phyloP scores from a whole-genome alignment of 1,284 basidiomycete genomes.

The Grifola frondosa region DNA sequence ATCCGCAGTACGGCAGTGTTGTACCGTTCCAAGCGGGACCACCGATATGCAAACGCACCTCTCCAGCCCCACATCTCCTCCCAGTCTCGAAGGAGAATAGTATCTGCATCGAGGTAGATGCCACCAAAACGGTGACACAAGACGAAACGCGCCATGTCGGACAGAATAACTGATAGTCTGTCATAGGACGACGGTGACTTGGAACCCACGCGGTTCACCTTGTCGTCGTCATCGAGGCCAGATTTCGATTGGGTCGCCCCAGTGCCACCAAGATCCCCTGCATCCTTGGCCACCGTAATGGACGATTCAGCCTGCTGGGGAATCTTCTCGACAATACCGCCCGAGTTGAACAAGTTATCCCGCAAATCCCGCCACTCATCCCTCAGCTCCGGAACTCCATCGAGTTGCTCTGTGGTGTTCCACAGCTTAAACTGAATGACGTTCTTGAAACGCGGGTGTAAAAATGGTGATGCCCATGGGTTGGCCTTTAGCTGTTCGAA shows the following conservation, averaged over 20 bases:
- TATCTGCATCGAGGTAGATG: slow-evolving; percentile 71
- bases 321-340: slow-evolving; percentile 54
- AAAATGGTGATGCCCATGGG: slow-evolving; percentile 69
- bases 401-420: slow-evolving; percentile 76
- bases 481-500: slow-evolving; percentile 56
- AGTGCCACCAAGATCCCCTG: slow-evolving; percentile 13
- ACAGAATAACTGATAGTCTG: slow-evolving; percentile 62
- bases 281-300: slow-evolving; percentile 11
- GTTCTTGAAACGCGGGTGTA: slow-evolving; percentile 63
- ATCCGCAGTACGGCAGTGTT: slow-evolving; percentile 72
- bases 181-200: slow-evolving; percentile 47
- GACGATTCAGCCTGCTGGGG: slow-evolving; percentile 28
- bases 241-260: slow-evolving; percentile 2
- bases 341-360: slow-evolving; percentile 60
- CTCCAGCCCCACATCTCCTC: slow-evolving; percentile 72
- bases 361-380: slow-evolving; percentile 56
- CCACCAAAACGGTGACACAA: slow-evolving; percentile 70
- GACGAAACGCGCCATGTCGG: slow-evolving; percentile 72
- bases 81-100: slow-evolving; percentile 69
- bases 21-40: slow-evolving; percentile 65
- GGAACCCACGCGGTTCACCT: slow-evolving; percentile 26
- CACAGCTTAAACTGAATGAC: slow-evolving; percentile 71
- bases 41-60: slow-evolving; percentile 70
- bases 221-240: slow-evolving; percentile 18
- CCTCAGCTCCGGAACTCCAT: slow-evolving; percentile 59